Evolutionary conservation across 805 yeast genomes (phyloP), one percentile per base, ranked within the genome.

Genomic region (Candida cerambycidarum): DNA sequence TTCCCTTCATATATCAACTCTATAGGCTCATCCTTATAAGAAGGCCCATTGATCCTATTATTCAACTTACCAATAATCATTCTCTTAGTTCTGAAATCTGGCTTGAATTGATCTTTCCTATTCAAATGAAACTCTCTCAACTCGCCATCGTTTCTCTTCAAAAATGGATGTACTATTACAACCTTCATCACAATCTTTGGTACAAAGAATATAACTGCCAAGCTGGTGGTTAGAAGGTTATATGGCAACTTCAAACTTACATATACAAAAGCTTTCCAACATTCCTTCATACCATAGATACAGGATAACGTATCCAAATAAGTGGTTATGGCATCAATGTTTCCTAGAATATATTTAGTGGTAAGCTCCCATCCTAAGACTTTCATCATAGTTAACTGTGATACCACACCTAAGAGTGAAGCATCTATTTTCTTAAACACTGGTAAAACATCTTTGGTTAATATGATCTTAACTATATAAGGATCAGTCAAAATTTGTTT

Each of bases 101-200:
- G 5, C 10, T 32, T 25, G 15, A 39, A 39, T 19, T 33, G 18
- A 11, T 21, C 27, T 5, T 24, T 25, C n/a, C n/a, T n/a, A 21
- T 31, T 39, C 13, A 47, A 38, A 27, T 46, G 50, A 27, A 52
- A 51, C 32, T 48, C 42, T 29, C 53, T 46, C 43, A 49, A 47
- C 5, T 33, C 23, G 17, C 36, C 41, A 10, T 29, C 21, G 5
- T 36, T 15, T 9, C 19, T 28, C 17, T 28, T 28, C 8, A 32
- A 11, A 4, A 38, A 11, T 6, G 61, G 56, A 44, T 54, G 48
- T 8, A 47, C 17, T 4, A 54, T 25, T 16, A 52, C 44, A 11
- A 48, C 45, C 27, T 51, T 53, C 9, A 58, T n/a, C 13, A 57
- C 18, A 5, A 58, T 36, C 32, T 42, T 48, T 3, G 66, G 65